These are phyloP conservation scores for Yarrowia bubula DNA, from an alignment of 805 yeast genomes.

Conservation along the genomic window DNA sequence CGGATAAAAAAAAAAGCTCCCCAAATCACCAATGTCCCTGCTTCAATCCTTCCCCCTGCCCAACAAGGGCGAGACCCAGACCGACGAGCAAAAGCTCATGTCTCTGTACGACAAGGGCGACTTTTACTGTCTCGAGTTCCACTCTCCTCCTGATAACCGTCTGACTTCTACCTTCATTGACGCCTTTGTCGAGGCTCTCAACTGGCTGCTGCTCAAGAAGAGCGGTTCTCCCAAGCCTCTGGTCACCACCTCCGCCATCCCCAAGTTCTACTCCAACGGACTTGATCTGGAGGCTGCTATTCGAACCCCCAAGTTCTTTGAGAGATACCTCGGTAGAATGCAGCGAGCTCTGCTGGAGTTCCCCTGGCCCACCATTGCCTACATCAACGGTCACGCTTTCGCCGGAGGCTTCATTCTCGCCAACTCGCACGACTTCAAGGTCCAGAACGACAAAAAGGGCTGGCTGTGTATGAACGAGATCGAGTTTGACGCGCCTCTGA, in stretches of 20 bases:
- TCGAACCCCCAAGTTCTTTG: constrained; percentile 40
- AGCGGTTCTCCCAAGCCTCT: constrained; percentile 37
- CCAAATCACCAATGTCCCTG: not conserved
- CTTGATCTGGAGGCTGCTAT: constrained; percentile 41
- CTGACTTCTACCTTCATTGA: constrained; percentile 38
- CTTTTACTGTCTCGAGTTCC: constrained; percentile 39
- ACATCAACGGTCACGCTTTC: constrained; percentile 44
- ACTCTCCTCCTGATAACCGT: constrained; percentile 42
- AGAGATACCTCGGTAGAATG: constrained; percentile 37
- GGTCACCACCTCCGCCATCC: constrained; percentile 41
- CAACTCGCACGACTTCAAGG: constrained; percentile 41
- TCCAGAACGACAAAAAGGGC: constrained; percentile 44
- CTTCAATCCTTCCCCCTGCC: constrained; percentile 18
- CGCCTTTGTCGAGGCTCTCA: constrained; percentile 39
- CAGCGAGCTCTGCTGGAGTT: constrained; percentile 40
- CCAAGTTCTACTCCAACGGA: constrained; percentile 44
- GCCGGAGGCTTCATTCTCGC: constrained; percentile 45
- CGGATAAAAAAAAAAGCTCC: not conserved
- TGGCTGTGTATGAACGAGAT: constrained; percentile 44
- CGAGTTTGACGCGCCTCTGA: constrained; percentile 42
- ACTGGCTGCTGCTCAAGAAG: constrained; percentile 35
- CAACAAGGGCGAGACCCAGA: constrained; percentile 24
- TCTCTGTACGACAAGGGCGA: constrained; percentile 41
- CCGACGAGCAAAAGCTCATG: constrained; percentile 42
- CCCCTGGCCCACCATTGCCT: constrained; percentile 44